These are phyloP conservation scores for Trichoderma sp. DNA, from an alignment of 2,329 filamentous ascomycete genomes.

Conservation along the genomic window DNA sequence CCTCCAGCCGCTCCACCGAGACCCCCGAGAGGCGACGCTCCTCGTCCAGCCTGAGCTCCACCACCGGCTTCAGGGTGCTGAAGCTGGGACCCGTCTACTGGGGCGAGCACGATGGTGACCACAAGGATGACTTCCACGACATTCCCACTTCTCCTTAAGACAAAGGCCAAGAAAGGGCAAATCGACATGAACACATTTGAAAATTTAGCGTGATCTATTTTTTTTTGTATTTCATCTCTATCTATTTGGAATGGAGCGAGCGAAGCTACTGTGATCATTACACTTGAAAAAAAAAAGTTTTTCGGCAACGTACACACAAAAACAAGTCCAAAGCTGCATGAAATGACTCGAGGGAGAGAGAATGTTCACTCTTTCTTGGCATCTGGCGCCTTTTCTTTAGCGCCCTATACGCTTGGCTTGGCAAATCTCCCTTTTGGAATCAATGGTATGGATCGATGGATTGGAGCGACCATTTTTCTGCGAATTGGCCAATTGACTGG, in stretches of 20 bases:
- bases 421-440: conserved; percentile 5
- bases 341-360: background rate
- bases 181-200: background rate
- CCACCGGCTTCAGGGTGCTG: conserved; percentile 53
- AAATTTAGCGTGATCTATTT: background rate
- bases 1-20: conserved; percentile 33
- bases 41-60: conserved; percentile 49
- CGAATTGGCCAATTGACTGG: background rate
- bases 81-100: conserved; percentile 67
- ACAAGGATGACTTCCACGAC: conserved; percentile 59
- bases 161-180: background rate
- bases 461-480: conserved; percentile 1
- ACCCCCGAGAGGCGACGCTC: conserved; percentile 48
- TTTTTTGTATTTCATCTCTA: background rate
- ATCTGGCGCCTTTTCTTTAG: conserved; percentile 7
- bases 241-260: conserved; percentile 3
- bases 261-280: conserved; percentile 14
- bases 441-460: conserved; percentile 12
- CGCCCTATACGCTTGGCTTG: conserved; percentile 18
- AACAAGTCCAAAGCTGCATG: background rate
- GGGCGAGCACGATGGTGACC: conserved; percentile 59
- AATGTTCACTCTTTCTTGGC: conserved; percentile 11
- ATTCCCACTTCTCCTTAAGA: conserved; percentile 16
- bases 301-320: background rate
- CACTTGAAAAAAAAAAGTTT: conserved; percentile 1